Conservation (phyloP, 139 green algal species). For the Micromonas commoda region DNA sequence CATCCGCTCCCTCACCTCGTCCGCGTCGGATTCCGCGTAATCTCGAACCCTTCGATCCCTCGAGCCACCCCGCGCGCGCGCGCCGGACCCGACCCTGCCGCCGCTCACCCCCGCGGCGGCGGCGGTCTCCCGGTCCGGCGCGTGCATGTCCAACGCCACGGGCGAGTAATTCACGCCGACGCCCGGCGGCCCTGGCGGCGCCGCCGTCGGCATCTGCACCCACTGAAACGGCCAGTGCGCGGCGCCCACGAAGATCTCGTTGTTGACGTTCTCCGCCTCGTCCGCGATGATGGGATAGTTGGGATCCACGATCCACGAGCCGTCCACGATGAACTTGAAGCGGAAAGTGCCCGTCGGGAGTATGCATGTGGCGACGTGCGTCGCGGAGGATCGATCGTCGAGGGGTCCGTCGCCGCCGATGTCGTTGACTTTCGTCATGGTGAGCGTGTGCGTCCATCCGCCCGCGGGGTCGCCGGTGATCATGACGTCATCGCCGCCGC, state of each 20-base stretch:
- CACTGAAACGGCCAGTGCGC: neutral
- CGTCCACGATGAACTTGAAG: neutral
- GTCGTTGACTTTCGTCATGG: neutral
- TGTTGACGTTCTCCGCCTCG: neutral
- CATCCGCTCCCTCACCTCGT: too few relatives aligned
- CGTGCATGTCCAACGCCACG: neutral
- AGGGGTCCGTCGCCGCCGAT: neutral
- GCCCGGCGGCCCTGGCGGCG: too few relatives aligned
- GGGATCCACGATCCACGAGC: neutral
- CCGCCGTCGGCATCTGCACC: neutral
- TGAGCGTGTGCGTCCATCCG: neutral
- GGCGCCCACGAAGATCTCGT: neutral
- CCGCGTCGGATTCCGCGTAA: too few relatives aligned
- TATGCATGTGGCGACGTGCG: neutral
- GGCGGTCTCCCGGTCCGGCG: neutral
- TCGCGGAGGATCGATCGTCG: neutral
- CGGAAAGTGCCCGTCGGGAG: neutral
- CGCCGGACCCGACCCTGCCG: neutral
- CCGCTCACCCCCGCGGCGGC: neutral
- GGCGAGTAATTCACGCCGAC: too few relatives aligned
- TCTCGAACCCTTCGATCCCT: too few relatives aligned
- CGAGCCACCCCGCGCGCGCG: too few relatives aligned
- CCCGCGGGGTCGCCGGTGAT: neutral
- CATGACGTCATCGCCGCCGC: neutral
- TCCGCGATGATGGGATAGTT: neutral